Conservation (phyloP, 306 rosid genomes). For the Casuarina glauca region DNA sequence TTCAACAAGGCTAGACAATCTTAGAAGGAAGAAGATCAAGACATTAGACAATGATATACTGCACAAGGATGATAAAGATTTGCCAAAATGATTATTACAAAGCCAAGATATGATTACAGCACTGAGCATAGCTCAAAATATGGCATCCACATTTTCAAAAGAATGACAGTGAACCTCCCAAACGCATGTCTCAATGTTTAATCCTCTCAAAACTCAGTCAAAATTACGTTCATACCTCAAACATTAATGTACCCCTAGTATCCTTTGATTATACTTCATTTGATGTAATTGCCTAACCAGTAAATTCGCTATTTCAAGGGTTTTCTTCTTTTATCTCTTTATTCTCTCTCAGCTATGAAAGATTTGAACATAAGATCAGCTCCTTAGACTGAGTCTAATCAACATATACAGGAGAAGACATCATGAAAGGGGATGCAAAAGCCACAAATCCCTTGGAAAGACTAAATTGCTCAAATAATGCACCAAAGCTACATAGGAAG, state of each 20-base stretch:
- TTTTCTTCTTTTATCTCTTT: not conserved
- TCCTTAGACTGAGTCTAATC: not conserved
- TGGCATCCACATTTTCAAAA: slow-evolving; percentile 1
- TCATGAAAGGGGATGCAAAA: not conserved
- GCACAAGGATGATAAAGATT: not conserved
- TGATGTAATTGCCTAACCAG: not conserved
- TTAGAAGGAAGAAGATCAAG: not conserved
- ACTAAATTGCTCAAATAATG: not conserved
- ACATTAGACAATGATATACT: not conserved
- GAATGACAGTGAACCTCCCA: not conserved
- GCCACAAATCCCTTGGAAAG: not conserved
- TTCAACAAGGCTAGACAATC: not conserved
- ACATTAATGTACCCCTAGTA: not conserved
- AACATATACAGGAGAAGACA: not conserved
- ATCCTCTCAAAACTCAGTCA: not conserved
- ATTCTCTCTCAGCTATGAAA: not conserved
- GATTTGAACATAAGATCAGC: not conserved
- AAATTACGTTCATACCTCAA: not conserved
- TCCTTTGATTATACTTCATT: not conserved
- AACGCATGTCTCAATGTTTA: not conserved
- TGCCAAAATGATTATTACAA: not conserved
- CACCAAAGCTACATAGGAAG: not conserved
- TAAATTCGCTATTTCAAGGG: not conserved
- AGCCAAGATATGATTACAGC: not conserved
- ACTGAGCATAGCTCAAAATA: not conserved